Conservation (phyloP, 495 filamentous ascomycete genomes). For the Penicillium antarcticum region DNA sequence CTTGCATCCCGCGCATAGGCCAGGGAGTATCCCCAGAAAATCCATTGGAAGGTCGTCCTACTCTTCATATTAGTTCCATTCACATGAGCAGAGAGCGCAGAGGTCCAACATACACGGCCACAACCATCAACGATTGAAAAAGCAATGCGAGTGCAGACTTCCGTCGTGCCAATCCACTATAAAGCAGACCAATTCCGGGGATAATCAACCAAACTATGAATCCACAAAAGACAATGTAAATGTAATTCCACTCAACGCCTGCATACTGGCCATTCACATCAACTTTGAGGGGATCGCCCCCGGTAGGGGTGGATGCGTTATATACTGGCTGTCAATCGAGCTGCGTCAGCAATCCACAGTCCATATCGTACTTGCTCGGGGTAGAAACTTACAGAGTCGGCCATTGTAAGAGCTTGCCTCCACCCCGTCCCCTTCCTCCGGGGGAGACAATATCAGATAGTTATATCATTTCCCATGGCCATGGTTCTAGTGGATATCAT, state of each 20-base stretch:
- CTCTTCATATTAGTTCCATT: not conserved
- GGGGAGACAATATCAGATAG: not conserved
- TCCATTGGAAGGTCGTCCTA: conserved; percentile 52
- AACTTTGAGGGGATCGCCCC: conserved; percentile 42
- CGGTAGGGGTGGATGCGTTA: conserved; percentile 41
- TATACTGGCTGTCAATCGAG: conserved; percentile 28
- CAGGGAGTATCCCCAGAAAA: conserved; percentile 58
- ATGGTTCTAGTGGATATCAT: too few species aligned
- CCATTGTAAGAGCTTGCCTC: conserved; percentile 3
- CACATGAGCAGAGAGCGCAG: not conserved
- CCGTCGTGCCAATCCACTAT: conserved; percentile 54
- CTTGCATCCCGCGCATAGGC: conserved; percentile 48
- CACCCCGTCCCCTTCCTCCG: not conserved
- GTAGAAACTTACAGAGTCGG: conserved; percentile 3
- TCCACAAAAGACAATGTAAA: conserved; percentile 48
- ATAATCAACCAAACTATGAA: conserved; percentile 60
- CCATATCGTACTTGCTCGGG: too few species aligned
- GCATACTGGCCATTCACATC: conserved; percentile 50
- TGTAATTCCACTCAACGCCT: conserved; percentile 50
- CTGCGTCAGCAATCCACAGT: not conserved
- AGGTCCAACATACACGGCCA: conserved; percentile 33
- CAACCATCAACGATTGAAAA: conserved; percentile 55
- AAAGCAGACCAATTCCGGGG: conserved; percentile 56
- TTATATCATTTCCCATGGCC: not conserved
- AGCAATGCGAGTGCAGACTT: conserved; percentile 56